These are phyloP conservation scores for Picochlorum sp. DNA, from an alignment of 139 green algal genomes.

Conservation along the genomic window DNA sequence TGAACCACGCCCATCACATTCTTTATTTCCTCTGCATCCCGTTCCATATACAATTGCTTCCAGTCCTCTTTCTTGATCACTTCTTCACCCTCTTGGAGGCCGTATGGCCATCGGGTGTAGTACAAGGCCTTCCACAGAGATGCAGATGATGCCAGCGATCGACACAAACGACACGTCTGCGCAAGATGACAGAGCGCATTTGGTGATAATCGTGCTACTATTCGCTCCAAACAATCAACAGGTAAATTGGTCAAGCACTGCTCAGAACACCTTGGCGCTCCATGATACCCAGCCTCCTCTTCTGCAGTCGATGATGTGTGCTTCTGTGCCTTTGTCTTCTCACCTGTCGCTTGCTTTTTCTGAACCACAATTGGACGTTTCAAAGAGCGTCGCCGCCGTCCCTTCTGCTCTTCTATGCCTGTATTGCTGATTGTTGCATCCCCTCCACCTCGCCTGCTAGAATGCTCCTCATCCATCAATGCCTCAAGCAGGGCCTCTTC, in stretches of 20 bases:
- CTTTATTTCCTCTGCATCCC: slow-evolving; percentile 8
- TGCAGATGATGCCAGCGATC: slow-evolving; percentile 8
- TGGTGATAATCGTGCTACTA: slow-evolving; percentile 31
- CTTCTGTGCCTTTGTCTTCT: too few species aligned
- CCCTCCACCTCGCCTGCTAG: too few species aligned
- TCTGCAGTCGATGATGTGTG: not conserved
- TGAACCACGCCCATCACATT: not conserved
- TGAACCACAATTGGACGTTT: not conserved
- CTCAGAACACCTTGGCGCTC: not conserved
- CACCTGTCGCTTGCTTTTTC: too few species aligned
- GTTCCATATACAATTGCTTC: slow-evolving; percentile 19
- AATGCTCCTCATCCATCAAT: too few species aligned
- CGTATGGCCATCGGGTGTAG: slow-evolving; percentile 14
- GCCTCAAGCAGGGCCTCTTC: too few species aligned
- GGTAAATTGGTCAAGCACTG: not conserved
- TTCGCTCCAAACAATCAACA: slow-evolving; percentile 19
- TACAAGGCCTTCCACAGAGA: slow-evolving; percentile 35
- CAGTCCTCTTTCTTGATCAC: slow-evolving; percentile 1
- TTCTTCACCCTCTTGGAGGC: slow-evolving; percentile 5
- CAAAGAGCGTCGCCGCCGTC: too few species aligned
- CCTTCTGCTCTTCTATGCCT: too few species aligned
- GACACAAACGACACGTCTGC: slow-evolving; percentile 1
- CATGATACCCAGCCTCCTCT: not conserved
- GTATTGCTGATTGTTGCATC: too few species aligned
- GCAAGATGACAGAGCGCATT: slow-evolving; percentile 20